Conservation (phyloP, 805 yeast species). For the Hanseniaspora nectarophila region DNA sequence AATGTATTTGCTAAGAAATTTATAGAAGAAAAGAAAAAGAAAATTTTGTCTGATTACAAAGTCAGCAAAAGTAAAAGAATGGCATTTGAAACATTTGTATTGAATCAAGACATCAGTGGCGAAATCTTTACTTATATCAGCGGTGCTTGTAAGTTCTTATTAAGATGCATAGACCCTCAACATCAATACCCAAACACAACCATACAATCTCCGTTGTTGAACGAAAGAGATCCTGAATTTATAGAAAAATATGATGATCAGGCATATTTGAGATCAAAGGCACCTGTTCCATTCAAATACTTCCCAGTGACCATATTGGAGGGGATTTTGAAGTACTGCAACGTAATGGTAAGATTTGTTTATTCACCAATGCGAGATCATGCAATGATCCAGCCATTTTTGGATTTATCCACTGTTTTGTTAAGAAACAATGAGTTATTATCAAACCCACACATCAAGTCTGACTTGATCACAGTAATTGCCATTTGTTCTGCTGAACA, state of each 20-base stretch:
- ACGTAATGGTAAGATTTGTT: slow-evolving; percentile 45
- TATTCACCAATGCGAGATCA: slow-evolving; percentile 46
- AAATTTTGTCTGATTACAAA: slow-evolving; percentile 4
- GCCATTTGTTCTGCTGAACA: slow-evolving; percentile 59
- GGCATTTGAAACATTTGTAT: slow-evolving; percentile 46
- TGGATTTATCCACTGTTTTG: slow-evolving; percentile 61
- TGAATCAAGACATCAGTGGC: slow-evolving; percentile 43
- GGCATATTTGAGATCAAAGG: slow-evolving; percentile 51
- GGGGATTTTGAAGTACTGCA: slow-evolving; percentile 62
- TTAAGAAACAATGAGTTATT: slow-evolving; percentile 75
- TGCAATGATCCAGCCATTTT: slow-evolving; percentile 43
- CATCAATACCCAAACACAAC: slow-evolving; percentile 48
- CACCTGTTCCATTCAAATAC: slow-evolving; percentile 68
- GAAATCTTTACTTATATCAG: slow-evolving; percentile 66
- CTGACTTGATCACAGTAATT: slow-evolving; percentile 67
- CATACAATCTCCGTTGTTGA: slow-evolving; percentile 45
- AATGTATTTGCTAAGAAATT: slow-evolving; percentile 32
- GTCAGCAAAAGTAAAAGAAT: slow-evolving; percentile 8
- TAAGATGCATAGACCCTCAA: slow-evolving; percentile 59
- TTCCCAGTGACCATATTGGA: slow-evolving; percentile 81
- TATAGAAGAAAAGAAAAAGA: slow-evolving; percentile 33
- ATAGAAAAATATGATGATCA: slow-evolving; percentile 63
- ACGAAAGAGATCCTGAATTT: slow-evolving; percentile 38
- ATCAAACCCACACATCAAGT: slow-evolving; percentile 87
- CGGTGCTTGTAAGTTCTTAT: slow-evolving; percentile 62